Evolutionary conservation across 2,329 filamentous ascomycete species (phyloP).

Genomic region (Raffaelea arxii): DNA sequence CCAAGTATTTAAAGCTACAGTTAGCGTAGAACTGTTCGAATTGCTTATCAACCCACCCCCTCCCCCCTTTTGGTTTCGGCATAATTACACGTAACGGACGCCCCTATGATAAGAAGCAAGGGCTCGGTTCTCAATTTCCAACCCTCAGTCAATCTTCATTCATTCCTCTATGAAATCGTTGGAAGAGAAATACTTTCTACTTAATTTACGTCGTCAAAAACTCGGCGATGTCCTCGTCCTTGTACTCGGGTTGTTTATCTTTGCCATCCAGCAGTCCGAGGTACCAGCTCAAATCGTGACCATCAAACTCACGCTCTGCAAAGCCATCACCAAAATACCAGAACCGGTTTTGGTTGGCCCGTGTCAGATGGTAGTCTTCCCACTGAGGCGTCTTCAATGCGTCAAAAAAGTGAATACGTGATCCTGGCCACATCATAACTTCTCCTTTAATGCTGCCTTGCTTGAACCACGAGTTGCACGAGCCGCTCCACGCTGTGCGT

Average conservation of each 20-base stretch:
- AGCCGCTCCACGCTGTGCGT: constrained; percentile 36
- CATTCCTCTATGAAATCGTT: not conserved
- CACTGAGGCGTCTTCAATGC: constrained; percentile 37
- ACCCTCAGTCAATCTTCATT: no score
- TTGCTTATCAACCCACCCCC: no score
- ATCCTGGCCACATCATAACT: constrained; percentile 39
- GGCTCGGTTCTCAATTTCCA: no score
- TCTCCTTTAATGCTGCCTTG: constrained; percentile 30
- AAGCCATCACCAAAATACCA: constrained; percentile 42
- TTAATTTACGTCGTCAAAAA: not conserved
- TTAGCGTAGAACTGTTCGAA: no score
- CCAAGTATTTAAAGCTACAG: no score
- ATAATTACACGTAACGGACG: no score
- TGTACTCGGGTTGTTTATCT: constrained; percentile 5
- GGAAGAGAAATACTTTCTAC: not conserved
- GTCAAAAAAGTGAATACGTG: constrained; percentile 39
- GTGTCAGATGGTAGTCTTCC: constrained; percentile 36
- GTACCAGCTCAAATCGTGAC: constrained; percentile 31
- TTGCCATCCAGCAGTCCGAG: constrained; percentile 16
- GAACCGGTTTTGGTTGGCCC: constrained; percentile 30
- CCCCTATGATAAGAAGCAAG: no score
- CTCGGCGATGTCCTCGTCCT: constrained; percentile 3
- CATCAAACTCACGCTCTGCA: constrained; percentile 31
- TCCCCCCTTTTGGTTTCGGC: no score
- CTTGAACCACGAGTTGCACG: constrained; percentile 43